phyloP scores from a whole-genome alignment of 2,329 filamentous ascomycete genomes.

The Dothistroma septosporum region DNA sequence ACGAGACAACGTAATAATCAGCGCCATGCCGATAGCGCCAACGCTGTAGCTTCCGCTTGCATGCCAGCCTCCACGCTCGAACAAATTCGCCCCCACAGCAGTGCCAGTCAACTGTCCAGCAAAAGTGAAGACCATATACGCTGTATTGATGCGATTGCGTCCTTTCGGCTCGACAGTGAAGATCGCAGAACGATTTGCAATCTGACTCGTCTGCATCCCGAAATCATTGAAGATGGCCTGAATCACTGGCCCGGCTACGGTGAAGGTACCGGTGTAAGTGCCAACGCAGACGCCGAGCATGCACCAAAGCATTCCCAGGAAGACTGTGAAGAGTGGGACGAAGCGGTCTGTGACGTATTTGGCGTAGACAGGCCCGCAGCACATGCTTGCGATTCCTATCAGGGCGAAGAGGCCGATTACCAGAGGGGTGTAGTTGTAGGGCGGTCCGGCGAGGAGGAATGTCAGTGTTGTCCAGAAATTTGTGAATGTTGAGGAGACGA shows the following conservation, averaged over 20 bases:
- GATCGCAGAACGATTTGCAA: constrained; percentile 67
- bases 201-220: constrained; percentile 68
- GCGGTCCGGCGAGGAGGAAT: constrained; percentile 67
- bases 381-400: constrained; percentile 67
- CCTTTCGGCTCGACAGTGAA: constrained; percentile 67
- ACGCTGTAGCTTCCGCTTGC: constrained; percentile 55
- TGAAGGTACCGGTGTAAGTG: constrained; percentile 62
- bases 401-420: constrained; percentile 74
- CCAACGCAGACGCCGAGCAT: constrained; percentile 62
- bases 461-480: constrained; percentile 72
- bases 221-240: constrained; percentile 69
- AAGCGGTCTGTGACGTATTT: constrained; percentile 66
- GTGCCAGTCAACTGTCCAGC: constrained; percentile 69
- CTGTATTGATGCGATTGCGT: constrained; percentile 73
- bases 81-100: constrained; percentile 51
- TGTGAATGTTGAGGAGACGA: constrained; percentile 60
- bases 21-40: constrained; percentile 49
- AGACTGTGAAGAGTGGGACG: constrained; percentile 62
- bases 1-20: constrained; percentile 41
- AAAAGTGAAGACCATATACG: constrained; percentile 74
- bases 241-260: constrained; percentile 66
- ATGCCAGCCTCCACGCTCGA: constrained; percentile 55
- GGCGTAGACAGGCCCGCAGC: constrained; percentile 65
- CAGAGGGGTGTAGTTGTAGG: constrained; percentile 64
- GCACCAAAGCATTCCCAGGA: constrained; percentile 58